Conservation (phyloP, 352 stramenopile genomes). For the Nothophytophthora sp. region DNA sequence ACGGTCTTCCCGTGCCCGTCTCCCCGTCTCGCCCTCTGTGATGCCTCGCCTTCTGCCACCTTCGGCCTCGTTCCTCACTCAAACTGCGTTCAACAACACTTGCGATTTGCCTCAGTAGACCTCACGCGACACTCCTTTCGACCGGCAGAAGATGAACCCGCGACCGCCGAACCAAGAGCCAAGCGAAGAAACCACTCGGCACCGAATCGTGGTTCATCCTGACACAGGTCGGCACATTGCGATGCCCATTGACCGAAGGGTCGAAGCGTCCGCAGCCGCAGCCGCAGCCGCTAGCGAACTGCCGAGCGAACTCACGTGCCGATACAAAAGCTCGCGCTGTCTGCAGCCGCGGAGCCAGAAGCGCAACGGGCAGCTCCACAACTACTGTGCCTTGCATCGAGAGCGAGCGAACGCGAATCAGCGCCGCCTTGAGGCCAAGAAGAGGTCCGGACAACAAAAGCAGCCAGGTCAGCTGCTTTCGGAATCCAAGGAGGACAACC, state of each 20-base stretch:
- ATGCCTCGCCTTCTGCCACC: slow-evolving; percentile 20
- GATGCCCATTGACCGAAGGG: slow-evolving; percentile 23
- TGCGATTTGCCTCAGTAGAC: slow-evolving; percentile 23
- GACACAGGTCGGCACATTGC: slow-evolving; percentile 21
- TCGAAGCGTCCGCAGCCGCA: slow-evolving; percentile 13
- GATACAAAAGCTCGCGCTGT: slow-evolving; percentile 53
- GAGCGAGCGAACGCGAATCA: slow-evolving; percentile 70
- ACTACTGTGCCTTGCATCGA: slow-evolving; percentile 51
- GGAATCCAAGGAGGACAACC: too few relatives aligned
- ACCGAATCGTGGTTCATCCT: slow-evolving; percentile 31
- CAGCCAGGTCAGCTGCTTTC: too few relatives aligned
- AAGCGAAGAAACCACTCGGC: slow-evolving; percentile 24
- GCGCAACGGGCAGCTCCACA: slow-evolving; percentile 50
- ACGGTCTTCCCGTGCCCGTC: slow-evolving; percentile 29
- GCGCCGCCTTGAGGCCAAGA: slow-evolving; percentile 65
- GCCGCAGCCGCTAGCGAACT: slow-evolving; percentile 16
- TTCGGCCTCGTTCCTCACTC: slow-evolving; percentile 10
- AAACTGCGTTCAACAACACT: slow-evolving; percentile 20
- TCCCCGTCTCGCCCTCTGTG: slow-evolving; percentile 26
- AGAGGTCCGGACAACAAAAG: slow-evolving; percentile 14
- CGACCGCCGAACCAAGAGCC: slow-evolving; percentile 4
- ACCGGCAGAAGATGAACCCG: slow-evolving; percentile 21
- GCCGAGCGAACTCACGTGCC: slow-evolving; percentile 34
- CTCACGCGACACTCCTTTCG: slow-evolving; percentile 1
- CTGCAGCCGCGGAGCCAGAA: slow-evolving; percentile 41